Evolutionary conservation across 805 yeast species (phyloP).

Genomic region (Saccharomycopsis babjevae): DNA sequence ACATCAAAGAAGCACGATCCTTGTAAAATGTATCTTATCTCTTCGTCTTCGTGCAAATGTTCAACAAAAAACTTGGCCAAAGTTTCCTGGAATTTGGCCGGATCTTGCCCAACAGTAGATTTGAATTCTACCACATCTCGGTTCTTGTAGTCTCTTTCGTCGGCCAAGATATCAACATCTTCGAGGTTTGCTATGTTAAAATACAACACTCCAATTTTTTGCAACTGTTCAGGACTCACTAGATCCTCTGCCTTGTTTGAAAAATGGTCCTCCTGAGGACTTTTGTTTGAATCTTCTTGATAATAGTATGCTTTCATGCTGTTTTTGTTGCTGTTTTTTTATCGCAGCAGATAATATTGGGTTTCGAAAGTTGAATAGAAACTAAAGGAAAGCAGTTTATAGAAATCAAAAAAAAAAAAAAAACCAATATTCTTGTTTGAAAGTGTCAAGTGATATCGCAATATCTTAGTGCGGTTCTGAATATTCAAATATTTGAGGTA

Average conservation of each 20-base stretch:
- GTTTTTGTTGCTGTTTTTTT: background rate
- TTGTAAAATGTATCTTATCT: slow-evolving; percentile 78
- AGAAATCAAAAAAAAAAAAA: no score
- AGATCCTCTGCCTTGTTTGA: slow-evolving; percentile 37
- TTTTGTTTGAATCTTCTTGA: slow-evolving; percentile 47
- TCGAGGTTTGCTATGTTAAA: slow-evolving; percentile 36
- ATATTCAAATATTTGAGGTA: no score
- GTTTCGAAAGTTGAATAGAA: no score
- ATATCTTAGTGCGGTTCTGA: no score
- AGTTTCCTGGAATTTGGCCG: slow-evolving; percentile 47
- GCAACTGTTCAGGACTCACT: slow-evolving; percentile 42
- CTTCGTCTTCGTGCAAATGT: slow-evolving; percentile 95
- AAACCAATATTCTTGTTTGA: no score
- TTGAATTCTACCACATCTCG: slow-evolving; percentile 53
- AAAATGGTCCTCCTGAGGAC: slow-evolving; percentile 62
- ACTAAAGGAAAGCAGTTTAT: no score
- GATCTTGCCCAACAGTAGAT: background rate
- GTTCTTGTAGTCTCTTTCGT: slow-evolving; percentile 64
- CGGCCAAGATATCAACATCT: slow-evolving; percentile 57
- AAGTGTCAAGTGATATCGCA: no score
- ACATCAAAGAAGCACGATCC: slow-evolving; percentile 93
- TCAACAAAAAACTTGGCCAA: slow-evolving; percentile 66
- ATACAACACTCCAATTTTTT: slow-evolving; percentile 60
- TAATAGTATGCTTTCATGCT: slow-evolving; percentile 48
- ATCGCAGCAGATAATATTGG: no score